Evolutionary conservation across 306 rosid genomes (phyloP), one percentile per base, ranked within the genome.

Genomic region (Quercus gilva): DNA sequence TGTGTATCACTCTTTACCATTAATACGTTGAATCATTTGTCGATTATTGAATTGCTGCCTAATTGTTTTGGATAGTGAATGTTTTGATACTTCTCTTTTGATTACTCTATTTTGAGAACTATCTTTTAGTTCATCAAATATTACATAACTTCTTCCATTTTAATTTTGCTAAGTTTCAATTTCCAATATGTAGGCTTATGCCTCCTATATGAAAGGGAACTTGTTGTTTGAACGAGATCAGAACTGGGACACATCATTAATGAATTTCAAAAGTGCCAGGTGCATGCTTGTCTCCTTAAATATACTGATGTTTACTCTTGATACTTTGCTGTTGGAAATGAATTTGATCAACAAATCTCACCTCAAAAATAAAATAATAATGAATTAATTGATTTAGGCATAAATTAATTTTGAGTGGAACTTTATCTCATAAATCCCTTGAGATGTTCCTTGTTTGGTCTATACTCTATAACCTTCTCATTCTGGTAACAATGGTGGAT

Each of bases 241-340:
- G 85, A 91, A 89, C 71, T 95, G 99, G 98, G 98, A 95, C 23
- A 88, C 86, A 82, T 96, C 99, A 64, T 88, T 95, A 63, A 80
- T 78, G 91, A 84, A 93, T 83, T 95, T 95, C 90, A 95, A 91
- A 95, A 91, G 94, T 90, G 94, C 99, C 79, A 93, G 98, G 98
- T 93, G 85, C 80, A 68, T 80, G 33, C 74, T 82, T 74, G 28
- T 68, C 17, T 84, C 74, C 71, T 73, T 68, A 26, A 71, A 51
- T 49, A 10, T 53, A 33, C 71, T 19, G 73, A 68, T 29, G 43
- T 71, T 60, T 8, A 25, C 17, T 31, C 35, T 25, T 63, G 71
- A 41, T 74, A 37, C 59, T 35, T 55, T 19, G 33, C 43, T 72
- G 43, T 52, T 56, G 21, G 55, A 55, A 73, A 55, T 14, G 25